A percentile compares a stretch with the other conserved stretches of the same genome.
phyloP scores from a whole-genome alignment of 768 basidiomycete genomes.

The Hypholoma fasciculare region DNA sequence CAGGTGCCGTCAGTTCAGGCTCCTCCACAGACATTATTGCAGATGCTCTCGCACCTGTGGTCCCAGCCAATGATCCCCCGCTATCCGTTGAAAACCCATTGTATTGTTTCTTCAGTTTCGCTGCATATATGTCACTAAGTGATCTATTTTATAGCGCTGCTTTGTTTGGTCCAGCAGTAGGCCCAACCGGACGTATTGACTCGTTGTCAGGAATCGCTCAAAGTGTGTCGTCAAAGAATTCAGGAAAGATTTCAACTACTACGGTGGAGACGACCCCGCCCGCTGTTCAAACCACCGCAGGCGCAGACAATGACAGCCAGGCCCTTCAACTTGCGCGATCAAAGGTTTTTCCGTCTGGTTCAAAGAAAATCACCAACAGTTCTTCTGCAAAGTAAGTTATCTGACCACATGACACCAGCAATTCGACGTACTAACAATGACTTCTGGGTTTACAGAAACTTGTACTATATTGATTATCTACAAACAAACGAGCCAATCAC shows the following conservation, averaged over 20 bases:
- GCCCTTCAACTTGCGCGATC: not conserved
- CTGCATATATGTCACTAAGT: not conserved
- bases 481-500: slow-evolving; percentile 5
- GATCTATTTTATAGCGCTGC: not conserved
- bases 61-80: not conserved
- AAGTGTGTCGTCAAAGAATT: too few species aligned
- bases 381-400: slow-evolving; percentile 4
- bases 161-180: not conserved
- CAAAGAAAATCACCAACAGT: not conserved
- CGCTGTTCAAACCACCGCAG: not conserved
- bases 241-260: too few species aligned
- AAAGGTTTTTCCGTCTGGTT: not conserved
- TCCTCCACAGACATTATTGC: not conserved
- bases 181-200: not conserved
- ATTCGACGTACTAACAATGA: not conserved
- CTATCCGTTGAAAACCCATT: not conserved
- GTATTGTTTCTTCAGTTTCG: not conserved
- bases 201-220: not conserved
- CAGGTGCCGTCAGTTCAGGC: not conserved
- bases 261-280: too few species aligned
- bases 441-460: not conserved
- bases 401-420: not conserved
- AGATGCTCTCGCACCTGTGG: not conserved
- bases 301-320: not conserved
- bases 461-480: slow-evolving; percentile 8